phyloP scores from a whole-genome alignment of 2,329 filamentous ascomycete genomes.

The Paracoccidioides brasiliensis region DNA sequence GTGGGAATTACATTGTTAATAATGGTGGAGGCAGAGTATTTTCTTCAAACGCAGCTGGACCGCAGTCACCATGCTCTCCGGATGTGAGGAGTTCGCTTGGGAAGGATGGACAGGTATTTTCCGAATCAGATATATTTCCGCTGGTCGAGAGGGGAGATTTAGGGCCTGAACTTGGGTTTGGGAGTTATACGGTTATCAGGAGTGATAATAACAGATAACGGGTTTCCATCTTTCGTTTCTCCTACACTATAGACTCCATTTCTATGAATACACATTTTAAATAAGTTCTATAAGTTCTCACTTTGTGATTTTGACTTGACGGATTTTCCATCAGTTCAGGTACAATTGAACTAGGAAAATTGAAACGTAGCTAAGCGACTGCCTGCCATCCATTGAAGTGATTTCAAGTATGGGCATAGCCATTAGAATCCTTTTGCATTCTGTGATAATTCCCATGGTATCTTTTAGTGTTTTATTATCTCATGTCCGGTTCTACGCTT shows the following conservation, averaged over 20 bases:
- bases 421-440: too few relatives aligned
- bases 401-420: too few relatives aligned
- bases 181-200: slow-evolving; percentile 12
- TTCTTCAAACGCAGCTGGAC: background rate
- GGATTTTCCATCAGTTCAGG: too few relatives aligned
- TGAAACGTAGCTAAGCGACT: too few relatives aligned
- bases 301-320: too few relatives aligned
- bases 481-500: background rate
- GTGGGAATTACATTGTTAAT: background rate
- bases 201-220: background rate
- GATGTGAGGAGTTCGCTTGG: background rate
- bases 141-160: background rate
- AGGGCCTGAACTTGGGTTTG: background rate
- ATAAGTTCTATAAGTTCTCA: too few relatives aligned
- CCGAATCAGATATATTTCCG: background rate
- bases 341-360: too few relatives aligned
- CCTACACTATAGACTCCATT: too few relatives aligned
- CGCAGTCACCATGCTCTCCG: background rate
- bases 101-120: background rate
- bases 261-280: too few relatives aligned
- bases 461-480: background rate
- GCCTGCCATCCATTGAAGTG: too few relatives aligned
- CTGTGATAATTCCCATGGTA: background rate
- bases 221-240: too few relatives aligned
- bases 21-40: background rate